Percentiles rank a stretch among this genome's conserved stretches.
phyloP scores from a whole-genome alignment of 495 filamentous ascomycete genomes.

The Aspergillus incahuasiensis region DNA sequence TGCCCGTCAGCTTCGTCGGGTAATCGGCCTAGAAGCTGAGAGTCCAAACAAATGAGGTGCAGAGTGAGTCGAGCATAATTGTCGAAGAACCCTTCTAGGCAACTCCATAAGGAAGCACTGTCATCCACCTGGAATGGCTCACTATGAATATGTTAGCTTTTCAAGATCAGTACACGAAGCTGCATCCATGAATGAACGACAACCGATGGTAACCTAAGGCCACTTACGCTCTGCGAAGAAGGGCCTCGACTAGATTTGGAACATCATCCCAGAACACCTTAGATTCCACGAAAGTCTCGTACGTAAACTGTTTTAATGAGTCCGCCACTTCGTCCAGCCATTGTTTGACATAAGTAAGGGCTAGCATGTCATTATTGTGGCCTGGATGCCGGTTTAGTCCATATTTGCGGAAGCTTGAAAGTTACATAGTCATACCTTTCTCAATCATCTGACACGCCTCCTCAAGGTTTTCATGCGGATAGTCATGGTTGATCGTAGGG shows the following conservation, averaged over 20 bases:
- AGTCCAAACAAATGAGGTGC: slow-evolving; percentile 36
- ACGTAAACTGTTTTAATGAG: slow-evolving; percentile 28
- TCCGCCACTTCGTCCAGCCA: slow-evolving; percentile 34
- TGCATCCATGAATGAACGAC: neutral
- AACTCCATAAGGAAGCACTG: slow-evolving; percentile 20
- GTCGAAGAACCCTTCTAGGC: slow-evolving; percentile 36
- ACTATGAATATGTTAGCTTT: slow-evolving; percentile 16
- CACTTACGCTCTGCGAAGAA: slow-evolving; percentile 44
- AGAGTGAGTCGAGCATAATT: slow-evolving; percentile 31
- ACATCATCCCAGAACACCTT: slow-evolving; percentile 52
- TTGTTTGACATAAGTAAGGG: slow-evolving; percentile 26
- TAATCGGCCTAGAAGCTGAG: slow-evolving; percentile 18
- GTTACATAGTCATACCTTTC: slow-evolving; percentile 33
- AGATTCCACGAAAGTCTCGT: slow-evolving; percentile 30
- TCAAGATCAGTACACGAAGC: neutral
- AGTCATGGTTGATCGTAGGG: slow-evolving; percentile 26
- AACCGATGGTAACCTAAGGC: neutral
- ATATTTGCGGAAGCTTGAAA: neutral
- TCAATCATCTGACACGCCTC: slow-evolving; percentile 37
- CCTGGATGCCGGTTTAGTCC: slow-evolving; percentile 22
- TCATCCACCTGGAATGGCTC: slow-evolving; percentile 29
- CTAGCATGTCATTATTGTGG: slow-evolving; percentile 22
- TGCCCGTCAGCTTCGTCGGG: slow-evolving; percentile 25
- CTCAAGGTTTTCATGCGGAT: slow-evolving; percentile 35
- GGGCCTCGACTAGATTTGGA: slow-evolving; percentile 36